phyloP scores from a whole-genome alignment of 2,329 filamentous ascomycete species.

The Tricladium varicosporioides region DNA sequence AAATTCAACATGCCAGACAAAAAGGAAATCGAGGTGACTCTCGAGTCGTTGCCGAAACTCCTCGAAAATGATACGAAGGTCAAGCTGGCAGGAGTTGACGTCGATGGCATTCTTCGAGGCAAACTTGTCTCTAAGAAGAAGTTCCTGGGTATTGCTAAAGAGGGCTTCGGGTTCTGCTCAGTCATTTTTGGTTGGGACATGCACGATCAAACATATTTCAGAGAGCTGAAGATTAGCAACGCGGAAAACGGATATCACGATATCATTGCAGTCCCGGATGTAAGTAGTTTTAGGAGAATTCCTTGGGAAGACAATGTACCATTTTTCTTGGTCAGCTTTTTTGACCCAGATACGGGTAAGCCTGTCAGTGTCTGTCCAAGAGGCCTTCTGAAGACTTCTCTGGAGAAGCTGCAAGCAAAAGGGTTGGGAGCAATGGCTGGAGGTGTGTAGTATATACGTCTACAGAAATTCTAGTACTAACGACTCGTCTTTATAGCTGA shows the following conservation, averaged over 20 bases:
- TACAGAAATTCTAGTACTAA: conserved; percentile 17
- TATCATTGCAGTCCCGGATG: conserved; percentile 76
- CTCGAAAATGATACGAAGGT: conserved; percentile 73
- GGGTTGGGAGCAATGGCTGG: conserved; percentile 88
- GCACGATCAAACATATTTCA: conserved; percentile 88
- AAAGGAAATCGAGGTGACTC: conserved; percentile 47
- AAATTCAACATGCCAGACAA: conserved; percentile 22
- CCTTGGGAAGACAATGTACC: conserved; percentile 88
- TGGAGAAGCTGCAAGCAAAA: conserved; percentile 63
- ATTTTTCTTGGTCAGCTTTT: conserved; percentile 81
- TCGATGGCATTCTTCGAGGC: conserved; percentile 82
- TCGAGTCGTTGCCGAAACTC: conserved; percentile 62
- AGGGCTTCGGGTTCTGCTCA: conserved; percentile 90
- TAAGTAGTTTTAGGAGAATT: conserved; percentile 75
- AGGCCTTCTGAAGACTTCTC: conserved; percentile 66
- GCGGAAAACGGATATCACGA: conserved; percentile 88
- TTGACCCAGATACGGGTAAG: conserved; percentile 72
- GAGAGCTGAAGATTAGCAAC: conserved; percentile 83
- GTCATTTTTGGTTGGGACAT: conserved; percentile 97
- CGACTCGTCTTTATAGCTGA: conserved; percentile 58
- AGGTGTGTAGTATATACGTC: conserved; percentile 53
- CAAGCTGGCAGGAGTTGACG: conserved; percentile 85
- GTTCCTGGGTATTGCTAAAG: conserved; percentile 77
- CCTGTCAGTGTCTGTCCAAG: conserved; percentile 78
- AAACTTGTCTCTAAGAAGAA: conserved; percentile 93